Evolutionary conservation across 176 grass and related monocot genomes (phyloP), one percentile per base, ranked within the genome.

Genomic region (Cymbopogon citratus): DNA sequence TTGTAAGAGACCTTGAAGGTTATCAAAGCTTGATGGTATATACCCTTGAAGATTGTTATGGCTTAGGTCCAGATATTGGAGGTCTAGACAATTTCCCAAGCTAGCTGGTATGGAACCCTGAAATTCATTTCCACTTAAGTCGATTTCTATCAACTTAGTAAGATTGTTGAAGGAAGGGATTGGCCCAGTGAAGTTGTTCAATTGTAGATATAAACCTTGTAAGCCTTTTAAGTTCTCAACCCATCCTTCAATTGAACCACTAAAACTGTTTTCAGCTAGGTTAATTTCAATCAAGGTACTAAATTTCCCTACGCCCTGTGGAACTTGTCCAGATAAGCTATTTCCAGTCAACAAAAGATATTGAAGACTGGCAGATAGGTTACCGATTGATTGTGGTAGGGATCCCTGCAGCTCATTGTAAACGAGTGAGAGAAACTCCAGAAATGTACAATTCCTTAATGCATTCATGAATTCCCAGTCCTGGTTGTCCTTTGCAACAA

Each of bases 381-480:
- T 60, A 38, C 35, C 34, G 0, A 90, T 12, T 0, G 66, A 77
- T 21, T 5, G 45, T 3, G 88, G 84, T 29, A 90, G 11, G 11
- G 16, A 1, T 15, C 73, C 88, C 2, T 66, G 23, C 11, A 90
- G 59, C 12, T 44, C 23, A 72, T 90, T 90, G 12, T 40, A 0
- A 51, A 33, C 3, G 5, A 87, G 18, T 59, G 34, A 26, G 0
- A 87, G 74, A 0, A 0, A 5, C 1, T 61, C 11, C 4, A 90
- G 62, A 24, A 5, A 9, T 5, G 5, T 75, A 51, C 66, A 83
- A 19, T 87, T 87, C 3, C 6, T 13, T 7, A 90, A 38, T 5
- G 88, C 49, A 57, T 27, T 1, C 11, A 90, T 35, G 45, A 90
- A 90, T 66, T 64, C 29, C 87, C 83, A 86, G 61, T 64, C 64